Evolutionary conservation across 2,329 filamentous ascomycete genomes (phyloP), one percentile per base, ranked within the genome.

Genomic region (Scopulariopsis brevicaulis): DNA sequence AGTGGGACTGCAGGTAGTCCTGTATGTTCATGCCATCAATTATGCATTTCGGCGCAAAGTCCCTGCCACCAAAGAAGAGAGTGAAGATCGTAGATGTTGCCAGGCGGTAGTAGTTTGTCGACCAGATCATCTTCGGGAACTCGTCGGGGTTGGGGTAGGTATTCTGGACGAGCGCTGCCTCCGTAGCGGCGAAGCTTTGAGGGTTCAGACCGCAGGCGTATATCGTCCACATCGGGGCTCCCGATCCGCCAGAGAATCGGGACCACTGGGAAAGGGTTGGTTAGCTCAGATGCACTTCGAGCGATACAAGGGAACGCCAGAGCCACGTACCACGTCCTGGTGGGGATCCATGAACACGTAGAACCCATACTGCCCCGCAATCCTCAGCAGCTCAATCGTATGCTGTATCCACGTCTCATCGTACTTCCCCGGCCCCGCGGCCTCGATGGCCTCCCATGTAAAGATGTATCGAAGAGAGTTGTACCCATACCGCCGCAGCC

Each of bases 121-220:
- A 91, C 94, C 94, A 99, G 59, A 97, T 93, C 95, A 99, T 99
- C 74, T 96, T 97, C 25, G 94, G 94, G 63, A 93, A 99, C 1
- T 86, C 80, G 28, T 85, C 85, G 10, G 92, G 90, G 22, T 96
- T 82, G 11, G 89, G 85, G 68, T 90, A 96, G 1, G 89, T 95
- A 67, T 97, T 99, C 57, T 99, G 94, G 7, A 99, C 93, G 60
- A 97, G 81, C 43, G 94, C 90, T 4, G 93, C 93, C 71, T 96
- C 88, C 15, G 92, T 99, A 22, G 83, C 84, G 56, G 85, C 84
- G 67, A 99, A 96, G 63, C 82, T 85, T 69, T 86, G 80, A 0
- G 94, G 94, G 67, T 99, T 90, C 53, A 99, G 76, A 10, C 94
- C 94, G 63, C 89, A 92, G 28, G 95, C 94, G 71, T 97, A 96